These are phyloP conservation scores for Blastomyces percursus DNA, from an alignment of 2,329 filamentous ascomycete genomes.

Conservation along the genomic window DNA sequence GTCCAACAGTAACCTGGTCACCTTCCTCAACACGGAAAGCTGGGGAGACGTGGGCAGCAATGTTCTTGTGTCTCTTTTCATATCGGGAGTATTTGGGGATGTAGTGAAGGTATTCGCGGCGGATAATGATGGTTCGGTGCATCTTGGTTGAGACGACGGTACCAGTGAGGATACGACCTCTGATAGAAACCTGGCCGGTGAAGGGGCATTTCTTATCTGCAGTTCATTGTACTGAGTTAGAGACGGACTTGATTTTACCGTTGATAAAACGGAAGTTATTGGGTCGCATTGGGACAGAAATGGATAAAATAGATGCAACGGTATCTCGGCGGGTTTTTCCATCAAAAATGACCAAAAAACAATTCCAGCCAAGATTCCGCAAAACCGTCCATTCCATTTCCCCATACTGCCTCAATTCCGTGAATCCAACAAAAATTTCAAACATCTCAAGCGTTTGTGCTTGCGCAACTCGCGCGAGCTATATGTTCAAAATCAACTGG, in stretches of 20 bases:
- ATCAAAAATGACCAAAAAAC: background rate
- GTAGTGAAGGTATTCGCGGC: constrained; percentile 99
- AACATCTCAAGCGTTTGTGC: background rate
- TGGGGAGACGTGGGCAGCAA: constrained; percentile 95
- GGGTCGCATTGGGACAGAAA: background rate
- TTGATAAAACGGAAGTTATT: background rate
- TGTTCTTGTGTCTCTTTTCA: constrained; percentile 99
- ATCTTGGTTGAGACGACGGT: constrained; percentile 99
- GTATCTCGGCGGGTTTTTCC: background rate
- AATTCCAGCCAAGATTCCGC: background rate
- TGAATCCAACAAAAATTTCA: background rate
- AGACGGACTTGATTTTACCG: background rate
- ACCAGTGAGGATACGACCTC: constrained; percentile 98
- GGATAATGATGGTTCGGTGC: constrained; percentile 99
- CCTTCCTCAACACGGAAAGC: constrained; percentile 99
- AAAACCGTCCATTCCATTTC: background rate
- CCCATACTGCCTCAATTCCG: background rate
- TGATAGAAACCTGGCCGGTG: constrained; percentile 97
- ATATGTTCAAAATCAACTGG: constrained; percentile 16
- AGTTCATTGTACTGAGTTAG: constrained; percentile 9
- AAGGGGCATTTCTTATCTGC: constrained; percentile 99
- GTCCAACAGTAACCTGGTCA: constrained; percentile 98
- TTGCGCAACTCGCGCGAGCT: constrained; percentile 4
- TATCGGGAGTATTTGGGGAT: constrained; percentile 99
- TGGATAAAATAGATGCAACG: background rate